A percentile compares a stretch with the other conserved stretches of the same genome.
Conservation (phyloP, 208 protist genomes). For the Leishmania arabica region DNA sequence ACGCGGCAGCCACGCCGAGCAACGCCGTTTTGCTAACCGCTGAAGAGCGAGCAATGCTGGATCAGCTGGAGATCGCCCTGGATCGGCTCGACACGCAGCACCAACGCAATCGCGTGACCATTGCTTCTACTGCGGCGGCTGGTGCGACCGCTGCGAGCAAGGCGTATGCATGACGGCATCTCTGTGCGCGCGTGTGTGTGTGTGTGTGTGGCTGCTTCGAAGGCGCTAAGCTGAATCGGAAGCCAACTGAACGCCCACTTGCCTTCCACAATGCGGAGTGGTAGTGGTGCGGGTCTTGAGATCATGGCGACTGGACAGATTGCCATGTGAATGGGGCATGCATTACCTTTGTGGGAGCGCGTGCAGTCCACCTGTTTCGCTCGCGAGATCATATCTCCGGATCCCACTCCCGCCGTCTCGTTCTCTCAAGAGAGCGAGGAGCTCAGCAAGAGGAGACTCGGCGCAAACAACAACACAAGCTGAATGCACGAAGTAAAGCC, state of each 20-base stretch:
- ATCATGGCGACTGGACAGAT: neutral
- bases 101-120: neutral
- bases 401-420: neutral
- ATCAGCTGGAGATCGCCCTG: conserved; percentile 27
- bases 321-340: neutral
- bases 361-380: neutral
- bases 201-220: neutral
- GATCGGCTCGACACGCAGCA: conserved; percentile 21
- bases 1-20: neutral
- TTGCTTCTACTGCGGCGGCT: neutral
- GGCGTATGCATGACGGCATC: neutral
- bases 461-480: neutral
- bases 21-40: conserved; percentile 18
- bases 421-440: neutral
- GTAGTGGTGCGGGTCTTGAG: neutral
- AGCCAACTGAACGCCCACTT: neutral
- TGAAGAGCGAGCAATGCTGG: conserved; percentile 28
- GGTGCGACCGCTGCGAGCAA: neutral
- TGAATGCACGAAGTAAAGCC: neutral
- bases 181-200: neutral
- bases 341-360: neutral
- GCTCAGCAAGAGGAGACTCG: neutral
- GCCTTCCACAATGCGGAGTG: neutral
- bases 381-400: neutral
- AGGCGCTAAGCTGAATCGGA: neutral